Evolutionary conservation across 2,329 filamentous ascomycete genomes (phyloP).

Genomic region (Penicillium sp.): DNA sequence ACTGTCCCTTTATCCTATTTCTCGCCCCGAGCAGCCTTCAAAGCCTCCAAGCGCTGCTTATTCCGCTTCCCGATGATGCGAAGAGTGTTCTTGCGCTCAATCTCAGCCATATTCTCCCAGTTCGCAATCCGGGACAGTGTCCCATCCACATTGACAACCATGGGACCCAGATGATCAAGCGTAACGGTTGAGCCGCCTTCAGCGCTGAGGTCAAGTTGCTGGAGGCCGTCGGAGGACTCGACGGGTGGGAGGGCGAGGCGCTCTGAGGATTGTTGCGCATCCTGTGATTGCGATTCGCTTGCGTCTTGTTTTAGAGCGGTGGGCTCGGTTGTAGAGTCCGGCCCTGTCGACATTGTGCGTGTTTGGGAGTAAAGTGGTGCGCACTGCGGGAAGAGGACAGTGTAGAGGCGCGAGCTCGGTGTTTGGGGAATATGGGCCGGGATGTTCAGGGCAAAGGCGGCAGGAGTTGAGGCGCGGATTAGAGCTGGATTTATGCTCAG

Average conservation of each 20-base stretch:
- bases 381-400: slow-evolving; percentile 29
- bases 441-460: slow-evolving; percentile 6
- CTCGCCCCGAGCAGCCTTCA: slow-evolving; percentile 39
- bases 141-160: slow-evolving; percentile 70
- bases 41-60: slow-evolving; percentile 53
- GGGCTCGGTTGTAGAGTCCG: not conserved
- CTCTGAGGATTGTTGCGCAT: slow-evolving; percentile 8
- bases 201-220: slow-evolving; percentile 59
- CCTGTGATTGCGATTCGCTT: slow-evolving; percentile 9
- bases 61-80: slow-evolving; percentile 65
- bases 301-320: slow-evolving; percentile 2
- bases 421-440: slow-evolving; percentile 5
- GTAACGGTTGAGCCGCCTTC: slow-evolving; percentile 44
- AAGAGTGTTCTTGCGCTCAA: slow-evolving; percentile 63
- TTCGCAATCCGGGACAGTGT: slow-evolving; percentile 66
- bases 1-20: not conserved
- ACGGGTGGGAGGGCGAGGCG: slow-evolving; percentile 62
- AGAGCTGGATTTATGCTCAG: slow-evolving; percentile 20
- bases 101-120: slow-evolving; percentile 65
- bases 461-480: slow-evolving; percentile 18
- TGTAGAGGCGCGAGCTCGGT: slow-evolving; percentile 18
- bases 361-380: slow-evolving; percentile 12
- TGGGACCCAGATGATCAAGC: slow-evolving; percentile 64
- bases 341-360: slow-evolving; percentile 22
- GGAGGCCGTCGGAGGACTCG: slow-evolving; percentile 64